phyloP scores from a whole-genome alignment of 257 asterid species.

The Craterostigma plantagineum region DNA sequence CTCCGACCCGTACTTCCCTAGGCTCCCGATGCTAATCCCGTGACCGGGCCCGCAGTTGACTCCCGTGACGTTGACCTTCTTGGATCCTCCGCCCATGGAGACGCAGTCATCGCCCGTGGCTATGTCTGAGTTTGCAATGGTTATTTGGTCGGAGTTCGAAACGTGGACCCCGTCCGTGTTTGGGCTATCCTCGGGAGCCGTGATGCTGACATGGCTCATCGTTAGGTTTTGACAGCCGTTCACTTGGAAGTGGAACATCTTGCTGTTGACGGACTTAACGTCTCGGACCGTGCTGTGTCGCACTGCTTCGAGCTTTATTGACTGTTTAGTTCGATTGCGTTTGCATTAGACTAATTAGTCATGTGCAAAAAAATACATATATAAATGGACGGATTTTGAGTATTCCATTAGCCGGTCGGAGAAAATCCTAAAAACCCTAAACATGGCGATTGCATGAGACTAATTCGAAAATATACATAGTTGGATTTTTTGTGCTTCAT shows the following conservation, averaged over 20 bases:
- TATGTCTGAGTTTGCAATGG: background rate
- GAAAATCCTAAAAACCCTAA: no score
- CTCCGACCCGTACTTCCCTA: conserved; percentile 11
- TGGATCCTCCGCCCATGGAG: conserved; percentile 13
- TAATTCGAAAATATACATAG: no score
- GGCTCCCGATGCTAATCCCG: conserved; percentile 6
- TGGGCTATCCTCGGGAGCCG: conserved; percentile 18
- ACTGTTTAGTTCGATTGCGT: conserved; percentile 1
- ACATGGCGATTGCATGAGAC: no score
- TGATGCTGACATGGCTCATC: conserved; percentile 1
- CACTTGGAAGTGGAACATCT: conserved; percentile 11
- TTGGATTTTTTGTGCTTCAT: no score
- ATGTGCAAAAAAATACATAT: no score
- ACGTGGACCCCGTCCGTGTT: conserved; percentile 31
- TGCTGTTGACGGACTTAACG: conserved; percentile 13
- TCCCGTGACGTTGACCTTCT: conserved; percentile 6
- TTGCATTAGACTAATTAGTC: background rate
- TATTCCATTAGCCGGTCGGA: no score
- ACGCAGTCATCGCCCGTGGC: conserved; percentile 23
- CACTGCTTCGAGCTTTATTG: background rate
- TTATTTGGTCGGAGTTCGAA: conserved; percentile 6
- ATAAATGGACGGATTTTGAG: no score
- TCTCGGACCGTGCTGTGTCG: background rate
- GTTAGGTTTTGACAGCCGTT: background rate
- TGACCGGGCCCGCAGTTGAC: conserved; percentile 24